phyloP scores from a whole-genome alignment of 352 stramenopile species.

The Pythium vanterpoolii region DNA sequence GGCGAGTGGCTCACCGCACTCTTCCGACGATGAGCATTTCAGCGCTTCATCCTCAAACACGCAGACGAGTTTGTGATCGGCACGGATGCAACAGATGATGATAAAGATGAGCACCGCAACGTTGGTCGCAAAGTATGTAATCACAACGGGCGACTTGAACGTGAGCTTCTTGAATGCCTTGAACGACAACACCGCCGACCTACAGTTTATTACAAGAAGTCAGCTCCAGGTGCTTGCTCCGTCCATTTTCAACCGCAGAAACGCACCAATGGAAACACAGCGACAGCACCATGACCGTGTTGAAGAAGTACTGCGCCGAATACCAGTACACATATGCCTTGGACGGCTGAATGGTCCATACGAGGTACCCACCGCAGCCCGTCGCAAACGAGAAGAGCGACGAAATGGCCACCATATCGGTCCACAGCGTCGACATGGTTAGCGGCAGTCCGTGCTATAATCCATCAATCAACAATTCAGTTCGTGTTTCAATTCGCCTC shows the following conservation, averaged over 20 bases:
- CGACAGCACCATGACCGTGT: slow-evolving; percentile 83
- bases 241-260: neutral
- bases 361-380: slow-evolving; percentile 67
- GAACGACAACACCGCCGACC: slow-evolving; percentile 70
- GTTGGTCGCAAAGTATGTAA: slow-evolving; percentile 69
- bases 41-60: slow-evolving; percentile 67
- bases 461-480: neutral
- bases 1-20: slow-evolving; percentile 54
- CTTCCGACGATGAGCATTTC: slow-evolving; percentile 45
- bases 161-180: slow-evolving; percentile 87
- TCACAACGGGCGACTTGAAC: slow-evolving; percentile 71
- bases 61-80: slow-evolving; percentile 60
- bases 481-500: neutral
- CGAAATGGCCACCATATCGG: slow-evolving; percentile 81
- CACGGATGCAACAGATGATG: slow-evolving; percentile 46
- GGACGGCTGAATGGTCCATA: slow-evolving; percentile 84
- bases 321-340: slow-evolving; percentile 85
- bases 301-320: slow-evolving; percentile 87
- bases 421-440: slow-evolving; percentile 82
- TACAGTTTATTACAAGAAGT: too few species aligned
- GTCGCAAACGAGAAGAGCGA: slow-evolving; percentile 81
- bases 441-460: slow-evolving; percentile 67
- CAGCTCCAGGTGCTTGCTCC: too few species aligned
- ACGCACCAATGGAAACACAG: slow-evolving; percentile 81
- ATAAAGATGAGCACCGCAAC: slow-evolving; percentile 63